phyloP scores from a whole-genome alignment of 2,329 filamentous ascomycete genomes.

The Alternaria brassicicola region DNA sequence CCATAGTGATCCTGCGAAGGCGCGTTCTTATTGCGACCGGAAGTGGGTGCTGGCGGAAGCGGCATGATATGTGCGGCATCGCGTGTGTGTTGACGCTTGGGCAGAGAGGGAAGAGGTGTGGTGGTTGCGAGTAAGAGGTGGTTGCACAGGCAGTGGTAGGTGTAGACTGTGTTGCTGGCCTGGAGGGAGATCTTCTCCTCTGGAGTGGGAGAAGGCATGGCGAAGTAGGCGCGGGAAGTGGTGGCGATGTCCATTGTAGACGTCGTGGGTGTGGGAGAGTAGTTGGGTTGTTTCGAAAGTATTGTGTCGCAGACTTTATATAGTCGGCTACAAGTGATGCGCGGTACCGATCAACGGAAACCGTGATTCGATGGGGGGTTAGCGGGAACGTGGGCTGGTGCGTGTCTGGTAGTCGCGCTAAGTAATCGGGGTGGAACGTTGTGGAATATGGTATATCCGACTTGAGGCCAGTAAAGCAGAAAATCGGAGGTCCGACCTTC shows the following conservation, averaged over 20 bases:
- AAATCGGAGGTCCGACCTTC: slow-evolving; percentile 16
- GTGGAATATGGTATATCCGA: slow-evolving; percentile 1
- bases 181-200: slow-evolving; percentile 44
- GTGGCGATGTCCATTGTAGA: slow-evolving; percentile 39
- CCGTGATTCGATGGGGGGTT: background rate
- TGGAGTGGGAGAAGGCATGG: slow-evolving; percentile 40
- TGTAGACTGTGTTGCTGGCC: slow-evolving; percentile 52
- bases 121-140: slow-evolving; percentile 68
- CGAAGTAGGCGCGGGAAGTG: slow-evolving; percentile 41
- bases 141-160: slow-evolving; percentile 70
- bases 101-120: slow-evolving; percentile 58
- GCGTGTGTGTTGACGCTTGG: slow-evolving; percentile 56
- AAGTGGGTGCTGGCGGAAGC: slow-evolving; percentile 48
- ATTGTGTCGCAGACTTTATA: slow-evolving; percentile 2
- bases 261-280: slow-evolving; percentile 1
- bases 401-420: background rate
- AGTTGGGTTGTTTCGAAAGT: background rate
- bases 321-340: background rate
- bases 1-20: slow-evolving; percentile 52
- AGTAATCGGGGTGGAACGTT: background rate
- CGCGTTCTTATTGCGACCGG: slow-evolving; percentile 12
- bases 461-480: background rate
- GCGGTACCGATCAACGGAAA: slow-evolving; percentile 10
- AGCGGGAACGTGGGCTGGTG: background rate
- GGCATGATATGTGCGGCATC: slow-evolving; percentile 66